These are phyloP conservation scores for Trypanosoma brucei DNA, from an alignment of 208 protist species.

Conservation along the genomic window DNA sequence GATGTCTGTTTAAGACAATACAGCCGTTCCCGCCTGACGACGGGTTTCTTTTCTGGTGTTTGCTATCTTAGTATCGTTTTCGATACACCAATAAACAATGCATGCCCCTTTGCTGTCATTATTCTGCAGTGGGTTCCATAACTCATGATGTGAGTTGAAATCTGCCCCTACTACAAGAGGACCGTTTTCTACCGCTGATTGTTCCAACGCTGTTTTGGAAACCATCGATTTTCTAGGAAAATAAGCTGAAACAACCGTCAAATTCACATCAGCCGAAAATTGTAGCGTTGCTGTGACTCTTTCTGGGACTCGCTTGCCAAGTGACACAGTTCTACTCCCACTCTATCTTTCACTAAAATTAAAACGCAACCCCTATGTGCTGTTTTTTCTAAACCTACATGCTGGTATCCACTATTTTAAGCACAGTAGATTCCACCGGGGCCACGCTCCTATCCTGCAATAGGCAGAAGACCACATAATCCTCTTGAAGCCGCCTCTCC, in stretches of 20 bases:
- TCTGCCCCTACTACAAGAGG: not conserved
- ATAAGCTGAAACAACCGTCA: constrained; percentile 6
- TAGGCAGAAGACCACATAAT: constrained; percentile 7
- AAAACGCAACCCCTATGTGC: constrained; percentile 11
- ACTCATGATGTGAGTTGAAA: not conserved
- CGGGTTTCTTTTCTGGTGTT: constrained; percentile 2
- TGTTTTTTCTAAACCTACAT: constrained; percentile 6
- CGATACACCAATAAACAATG: constrained; percentile 3
- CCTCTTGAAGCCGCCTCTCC: constrained; percentile 4
- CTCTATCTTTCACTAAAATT: constrained; percentile 7
- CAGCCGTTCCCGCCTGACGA: not conserved
- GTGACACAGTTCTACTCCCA: not conserved
- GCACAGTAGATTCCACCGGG: not conserved
- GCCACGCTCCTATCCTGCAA: not conserved
- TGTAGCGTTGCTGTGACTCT: not conserved
- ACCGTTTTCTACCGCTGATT: not conserved
- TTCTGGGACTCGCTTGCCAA: not conserved
- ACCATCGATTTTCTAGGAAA: not conserved
- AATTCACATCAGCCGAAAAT: not conserved
- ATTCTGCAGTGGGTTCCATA: not conserved
- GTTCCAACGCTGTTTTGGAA: not conserved
- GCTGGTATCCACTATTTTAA: constrained; percentile 19
- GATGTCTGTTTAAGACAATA: constrained; percentile 1
- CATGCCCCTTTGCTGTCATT: constrained; percentile 2
- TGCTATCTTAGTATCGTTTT: constrained; percentile 2